Base-by-base conservation (phyloP, 768 basidiomycete genomes). In the Fomitopsis serialis region DNA sequence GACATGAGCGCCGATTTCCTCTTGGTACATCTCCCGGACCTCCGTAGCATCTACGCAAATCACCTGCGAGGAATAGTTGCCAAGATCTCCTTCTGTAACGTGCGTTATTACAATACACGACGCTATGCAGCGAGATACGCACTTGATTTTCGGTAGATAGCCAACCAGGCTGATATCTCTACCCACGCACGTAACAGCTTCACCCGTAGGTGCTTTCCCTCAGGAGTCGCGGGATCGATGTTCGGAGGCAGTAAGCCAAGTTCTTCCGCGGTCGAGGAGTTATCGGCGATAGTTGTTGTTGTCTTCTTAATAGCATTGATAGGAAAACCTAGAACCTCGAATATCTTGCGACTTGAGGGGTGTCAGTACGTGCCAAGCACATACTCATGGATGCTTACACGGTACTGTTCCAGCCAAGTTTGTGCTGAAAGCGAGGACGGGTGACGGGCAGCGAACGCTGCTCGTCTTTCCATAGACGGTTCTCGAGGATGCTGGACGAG, bases 151-250 rank as follows among this genome's bases (percentile, higher is more conserved):
- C 61, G 22, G 45, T 54, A 89, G 50, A 88, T 79, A 3, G 74
- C 69, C 19, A 85, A 60, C 82, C 84, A 92, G 2, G 87, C 78
- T 37, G 78, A 70, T 8, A 85, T 68, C 64, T 93, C 91, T 17
- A 90, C 76, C 91, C 91, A 92, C 25, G 85, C 87, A 32, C 91
- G 79, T 45, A 92, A 74, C 3, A 92, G 75, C 61, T 77, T 84
- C 22, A 77, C 76, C 4, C 84, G 76, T 55, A 75, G 79, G 52
- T 74, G 72, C 53, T 68, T 76, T 17, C 84, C 84, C 36, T 73
- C 68, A 9, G 69, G 61, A 9, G 72, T 74, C 10, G 50, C 61
- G 15, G 72, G 60, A 54, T 87, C 80, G 3, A 81, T 80, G 5
- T 66, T 42, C 0, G 87, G 87, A 19, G 86, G 79, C 6, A 70